Evolutionary conservation across 192 early-diverging fungal species (phyloP), one percentile per base, ranked within the genome.

Genomic region (Pilaira anomala): DNA sequence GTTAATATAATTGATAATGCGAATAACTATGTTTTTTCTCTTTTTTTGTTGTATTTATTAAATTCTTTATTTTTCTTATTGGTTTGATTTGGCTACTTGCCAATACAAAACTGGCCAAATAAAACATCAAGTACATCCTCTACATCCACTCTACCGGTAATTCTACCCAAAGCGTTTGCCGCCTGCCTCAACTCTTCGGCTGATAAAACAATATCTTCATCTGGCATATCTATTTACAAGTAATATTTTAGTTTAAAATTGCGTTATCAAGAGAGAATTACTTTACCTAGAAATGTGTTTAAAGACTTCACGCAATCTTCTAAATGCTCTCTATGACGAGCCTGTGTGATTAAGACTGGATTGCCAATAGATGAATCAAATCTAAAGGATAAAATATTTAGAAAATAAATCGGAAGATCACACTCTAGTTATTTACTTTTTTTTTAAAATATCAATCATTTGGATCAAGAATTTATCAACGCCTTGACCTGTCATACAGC

Each of bases 61-160:
- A n/a, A n/a, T n/a, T n/a, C n/a, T n/a, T n/a, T n/a, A n/a, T n/a
- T n/a, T n/a, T n/a, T n/a, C n/a, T n/a, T n/a, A n/a, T n/a, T n/a
- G n/a, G n/a, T n/a, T n/a, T n/a, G n/a, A n/a, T n/a, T n/a, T n/a
- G n/a, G n/a, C n/a, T 72, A 86, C 76, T 92, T 92, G 16, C 90
- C 90, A 42, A 92, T 92, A 60, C 90, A 92, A 53, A 92, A 90
- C 51, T 87, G 76, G 33, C 84, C 73, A 70, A 92, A 92, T 24
- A 92, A 68, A 7, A 84, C 80, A 65, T 88, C 88, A 4, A 92
- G 72, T 6, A 92, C 77, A 58, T 89, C 83, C 60, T 92, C 91
- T 13, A 88, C 85, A 61, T 85, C 86, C 3, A 87, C 78, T 18
- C 76, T 65, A 24, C 91, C 88, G 5, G 91, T 92, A 66, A 92